Conservation (phyloP, 1,284 basidiomycete genomes). For the Microbotryum violaceum region DNA sequence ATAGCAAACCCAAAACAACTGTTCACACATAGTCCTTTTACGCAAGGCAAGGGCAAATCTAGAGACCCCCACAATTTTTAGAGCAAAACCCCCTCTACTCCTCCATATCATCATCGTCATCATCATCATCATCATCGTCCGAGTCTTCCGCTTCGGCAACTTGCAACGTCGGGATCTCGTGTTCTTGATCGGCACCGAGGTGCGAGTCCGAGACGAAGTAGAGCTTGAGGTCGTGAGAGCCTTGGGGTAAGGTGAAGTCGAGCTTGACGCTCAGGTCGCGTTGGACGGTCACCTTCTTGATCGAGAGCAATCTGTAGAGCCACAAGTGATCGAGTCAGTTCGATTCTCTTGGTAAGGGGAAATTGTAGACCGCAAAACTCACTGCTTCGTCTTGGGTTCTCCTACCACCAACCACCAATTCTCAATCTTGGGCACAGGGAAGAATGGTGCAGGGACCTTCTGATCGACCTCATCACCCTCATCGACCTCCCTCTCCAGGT, state of each 20-base stretch:
- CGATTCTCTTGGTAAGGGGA: no score
- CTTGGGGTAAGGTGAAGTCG: constrained; percentile 78
- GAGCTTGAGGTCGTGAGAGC: constrained; percentile 71
- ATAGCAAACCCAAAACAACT: no score
- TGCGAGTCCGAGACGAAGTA: constrained; percentile 93
- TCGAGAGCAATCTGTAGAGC: constrained; percentile 57
- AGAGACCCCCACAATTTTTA: not conserved
- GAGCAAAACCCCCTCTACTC: constrained; percentile 29
- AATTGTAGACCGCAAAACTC: not conserved
- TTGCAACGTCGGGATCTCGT: constrained; percentile 65
- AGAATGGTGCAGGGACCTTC: constrained; percentile 81
- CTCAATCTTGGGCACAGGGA: constrained; percentile 79
- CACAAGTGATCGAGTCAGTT: no score
- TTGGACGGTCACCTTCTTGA: constrained; percentile 89
- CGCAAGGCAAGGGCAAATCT: not conserved
- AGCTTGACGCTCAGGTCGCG: constrained; percentile 71
- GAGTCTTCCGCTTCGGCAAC: constrained; percentile 78
- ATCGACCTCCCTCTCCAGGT: constrained; percentile 73
- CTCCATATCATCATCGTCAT: constrained; percentile 52
- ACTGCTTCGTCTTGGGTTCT: constrained; percentile 55
- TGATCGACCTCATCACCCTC: constrained; percentile 66
- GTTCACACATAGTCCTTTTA: no score
- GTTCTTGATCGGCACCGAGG: constrained; percentile 73
- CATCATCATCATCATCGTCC: constrained; percentile 52
- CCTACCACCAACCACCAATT: constrained; percentile 98